Evolutionary conservation across 352 stramenopile genomes (phyloP).

Genomic region (Phytophthora europaea): DNA sequence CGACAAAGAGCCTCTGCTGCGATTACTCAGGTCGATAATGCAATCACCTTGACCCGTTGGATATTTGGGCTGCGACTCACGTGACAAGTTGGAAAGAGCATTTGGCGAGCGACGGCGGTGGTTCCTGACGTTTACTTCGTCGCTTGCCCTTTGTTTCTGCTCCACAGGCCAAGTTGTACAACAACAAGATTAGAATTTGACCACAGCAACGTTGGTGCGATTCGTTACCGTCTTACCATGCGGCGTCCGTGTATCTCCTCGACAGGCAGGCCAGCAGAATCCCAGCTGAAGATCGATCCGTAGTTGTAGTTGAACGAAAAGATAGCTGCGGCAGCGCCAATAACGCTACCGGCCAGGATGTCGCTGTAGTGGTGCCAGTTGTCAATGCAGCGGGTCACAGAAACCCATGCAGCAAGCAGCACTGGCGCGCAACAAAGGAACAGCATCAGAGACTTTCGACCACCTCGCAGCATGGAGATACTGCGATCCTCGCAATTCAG

Average conservation of each 20-base stretch:
- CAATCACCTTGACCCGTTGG: not conserved
- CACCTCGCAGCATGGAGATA: constrained; percentile 45
- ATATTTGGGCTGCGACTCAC: constrained; percentile 29
- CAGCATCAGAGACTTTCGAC: constrained; percentile 60
- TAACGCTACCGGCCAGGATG: constrained; percentile 61
- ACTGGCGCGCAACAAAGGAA: constrained; percentile 66
- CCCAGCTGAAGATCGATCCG: constrained; percentile 57
- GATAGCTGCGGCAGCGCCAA: constrained; percentile 43
- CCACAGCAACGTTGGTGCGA: not conserved
- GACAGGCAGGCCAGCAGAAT: constrained; percentile 51
- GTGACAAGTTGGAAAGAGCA: constrained; percentile 54
- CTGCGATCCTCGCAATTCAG: constrained; percentile 59
- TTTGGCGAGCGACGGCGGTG: constrained; percentile 36
- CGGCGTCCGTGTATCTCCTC: constrained; percentile 45
- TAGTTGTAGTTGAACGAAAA: constrained; percentile 68
- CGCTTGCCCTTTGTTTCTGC: constrained; percentile 1
- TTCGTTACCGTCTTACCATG: constrained; percentile 26
- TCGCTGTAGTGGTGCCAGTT: constrained; percentile 86
- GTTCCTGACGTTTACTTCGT: constrained; percentile 11
- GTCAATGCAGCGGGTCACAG: constrained; percentile 73
- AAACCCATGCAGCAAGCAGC: constrained; percentile 68
- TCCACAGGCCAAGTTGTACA: not conserved
- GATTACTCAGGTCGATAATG: constrained; percentile 9
- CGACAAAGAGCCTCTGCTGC: constrained; percentile 6
- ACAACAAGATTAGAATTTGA: not conserved